Evolutionary conservation across 2,329 filamentous ascomycete genomes (phyloP).

Genomic region (Colletotrichum spaethianum): DNA sequence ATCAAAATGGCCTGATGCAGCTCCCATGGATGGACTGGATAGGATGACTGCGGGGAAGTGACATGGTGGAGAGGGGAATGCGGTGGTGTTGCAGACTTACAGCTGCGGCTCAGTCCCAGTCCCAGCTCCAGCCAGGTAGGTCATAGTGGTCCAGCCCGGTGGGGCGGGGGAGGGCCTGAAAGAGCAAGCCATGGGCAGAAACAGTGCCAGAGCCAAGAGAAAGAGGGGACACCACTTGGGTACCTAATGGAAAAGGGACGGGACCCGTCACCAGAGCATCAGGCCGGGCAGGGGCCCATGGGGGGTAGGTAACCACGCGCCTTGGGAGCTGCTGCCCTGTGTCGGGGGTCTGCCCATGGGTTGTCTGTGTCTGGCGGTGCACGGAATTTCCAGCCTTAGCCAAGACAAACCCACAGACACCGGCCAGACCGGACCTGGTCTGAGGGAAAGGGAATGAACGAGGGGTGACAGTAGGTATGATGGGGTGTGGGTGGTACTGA

Average conservation of each 20-base stretch:
- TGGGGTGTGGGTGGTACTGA: slow-evolving; percentile 29
- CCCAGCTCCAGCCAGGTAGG: neutral
- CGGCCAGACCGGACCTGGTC: slow-evolving; percentile 11
- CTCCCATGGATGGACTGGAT: slow-evolving; percentile 32
- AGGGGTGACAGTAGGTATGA: slow-evolving; percentile 6
- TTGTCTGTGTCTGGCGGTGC: slow-evolving; percentile 7
- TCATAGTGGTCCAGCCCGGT: slow-evolving; percentile 10
- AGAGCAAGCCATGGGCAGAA: neutral
- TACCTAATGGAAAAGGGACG: neutral
- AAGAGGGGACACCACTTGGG: neutral
- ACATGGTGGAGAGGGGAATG: slow-evolving; percentile 21
- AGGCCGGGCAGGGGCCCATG: neutral
- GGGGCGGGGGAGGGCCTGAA: neutral
- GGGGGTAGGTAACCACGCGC: neutral
- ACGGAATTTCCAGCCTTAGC: slow-evolving; percentile 32
- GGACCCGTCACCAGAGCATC: slow-evolving; percentile 14
- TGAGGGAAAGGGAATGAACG: neutral
- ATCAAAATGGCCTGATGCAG: slow-evolving; percentile 40
- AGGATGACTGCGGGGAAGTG: slow-evolving; percentile 38
- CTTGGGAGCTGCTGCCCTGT: slow-evolving; percentile 8
- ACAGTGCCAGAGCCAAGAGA: neutral
- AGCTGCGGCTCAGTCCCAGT: slow-evolving; percentile 3
- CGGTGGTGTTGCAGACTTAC: slow-evolving; percentile 3
- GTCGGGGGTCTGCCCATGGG: neutral
- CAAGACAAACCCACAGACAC: slow-evolving; percentile 28